Evolutionary conservation across 2,329 filamentous ascomycete genomes (phyloP), one percentile per base, ranked within the genome.

Genomic region (Arthrobotrys sphaeroides): DNA sequence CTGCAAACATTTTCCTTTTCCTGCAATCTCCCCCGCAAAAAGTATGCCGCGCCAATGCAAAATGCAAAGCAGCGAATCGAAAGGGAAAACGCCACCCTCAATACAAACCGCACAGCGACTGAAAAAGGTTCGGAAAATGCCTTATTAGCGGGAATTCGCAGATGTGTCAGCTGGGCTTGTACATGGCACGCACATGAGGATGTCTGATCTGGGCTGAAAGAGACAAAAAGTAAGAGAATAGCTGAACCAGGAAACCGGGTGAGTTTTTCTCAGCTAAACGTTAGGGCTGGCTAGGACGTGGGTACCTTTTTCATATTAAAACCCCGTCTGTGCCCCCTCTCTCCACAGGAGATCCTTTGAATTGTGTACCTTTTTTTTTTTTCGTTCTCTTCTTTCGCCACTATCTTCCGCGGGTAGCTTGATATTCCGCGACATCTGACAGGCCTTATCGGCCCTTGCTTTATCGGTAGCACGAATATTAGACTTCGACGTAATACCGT

Each of bases 1-100:
- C 22, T 67, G 70, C 70, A 60, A 68, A 62, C 45, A 53, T 66
- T 53, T 55, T 47, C 62, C 24, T 47, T 49, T 13, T 28, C 47
- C 6, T 16, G 45, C 36, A 68, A 74, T 67, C 55, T 62, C 62
- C 61, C n/a, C 70, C 70, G 53, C 61, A 55, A 74, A 61, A 53
- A 67, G 36, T 13, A 22, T 43, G 38, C 55, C 22, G 7, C 16
- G 22, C 20, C 33, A 22, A 22, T 22, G 36, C 22, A 26, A 24
- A 22, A 20, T 26, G 31, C 18, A n/a, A 16, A 40, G 10, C 43
- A 61, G 12, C 24, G 9, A 45, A 12, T n/a, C 18, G 31, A 38
- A 59, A 47, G n/a, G n/a, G n/a, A 47, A 43, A 22, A 20, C 5
- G 13, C 26, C 5, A 51, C 31, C 5, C 5, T 16, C 18, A n/a